A percentile compares a stretch with the other conserved stretches of the same genome.
Evolutionary conservation across 2,329 filamentous ascomycete species (phyloP).

Genomic region (Calonectria hawksworthii): DNA sequence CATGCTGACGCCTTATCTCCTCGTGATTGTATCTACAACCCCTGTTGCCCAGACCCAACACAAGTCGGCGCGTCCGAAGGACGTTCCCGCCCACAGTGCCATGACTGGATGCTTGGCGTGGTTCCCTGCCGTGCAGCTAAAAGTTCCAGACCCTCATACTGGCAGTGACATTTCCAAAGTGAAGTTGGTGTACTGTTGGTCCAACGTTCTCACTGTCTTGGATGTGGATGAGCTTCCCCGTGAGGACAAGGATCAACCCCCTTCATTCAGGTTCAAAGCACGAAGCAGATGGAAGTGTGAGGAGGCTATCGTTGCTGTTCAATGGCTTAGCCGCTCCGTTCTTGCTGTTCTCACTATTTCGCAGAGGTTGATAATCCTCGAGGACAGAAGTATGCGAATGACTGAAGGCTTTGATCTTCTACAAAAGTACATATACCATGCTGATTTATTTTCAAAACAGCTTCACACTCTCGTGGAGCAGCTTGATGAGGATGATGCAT

Average conservation of each 20-base stretch:
- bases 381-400: conserved; percentile 89
- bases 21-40: conserved; percentile 97
- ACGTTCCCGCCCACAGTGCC: conserved; percentile 88
- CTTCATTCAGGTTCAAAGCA: conserved; percentile 83
- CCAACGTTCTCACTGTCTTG: conserved; percentile 93
- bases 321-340: conserved; percentile 96
- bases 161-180: conserved; percentile 81
- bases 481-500: conserved; percentile 86
- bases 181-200: conserved; percentile 98
- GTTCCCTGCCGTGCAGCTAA: conserved; percentile 96
- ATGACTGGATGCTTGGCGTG: conserved; percentile 96
- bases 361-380: conserved; percentile 91
- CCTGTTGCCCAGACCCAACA: conserved; percentile 97
- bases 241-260: conserved; percentile 81
- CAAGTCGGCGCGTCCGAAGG: conserved; percentile 91
- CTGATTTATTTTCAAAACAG: conserved; percentile 90
- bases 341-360: conserved; percentile 93
- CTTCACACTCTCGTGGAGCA: conserved; percentile 88
- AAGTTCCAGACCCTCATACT: conserved; percentile 76
- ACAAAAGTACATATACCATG: conserved; percentile 92
- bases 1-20: conserved; percentile 93
- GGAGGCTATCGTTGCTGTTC: conserved; percentile 94
- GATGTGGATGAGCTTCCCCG: conserved; percentile 83
- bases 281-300: conserved; percentile 93
- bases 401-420: conserved; percentile 96